Conservation (phyloP, 805 yeast species). For the Metschnikowia orientalis region DNA sequence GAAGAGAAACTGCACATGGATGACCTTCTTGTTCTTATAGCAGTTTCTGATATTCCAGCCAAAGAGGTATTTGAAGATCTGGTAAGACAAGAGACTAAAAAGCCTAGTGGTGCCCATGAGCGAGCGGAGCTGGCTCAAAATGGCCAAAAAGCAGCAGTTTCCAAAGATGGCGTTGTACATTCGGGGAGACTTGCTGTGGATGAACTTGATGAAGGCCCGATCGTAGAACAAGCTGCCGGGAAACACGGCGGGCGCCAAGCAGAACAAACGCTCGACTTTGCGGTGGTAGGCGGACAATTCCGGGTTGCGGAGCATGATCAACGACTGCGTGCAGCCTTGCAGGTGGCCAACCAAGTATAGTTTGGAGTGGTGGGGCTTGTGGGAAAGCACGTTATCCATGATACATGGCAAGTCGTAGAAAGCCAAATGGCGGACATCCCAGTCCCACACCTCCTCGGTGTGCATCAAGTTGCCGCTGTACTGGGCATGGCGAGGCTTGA, state of each 20-base stretch:
- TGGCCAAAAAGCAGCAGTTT: slow-evolving; percentile 68
- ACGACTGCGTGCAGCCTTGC: slow-evolving; percentile 89
- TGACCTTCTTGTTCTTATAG: slow-evolving; percentile 51
- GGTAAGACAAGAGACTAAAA: slow-evolving; percentile 64
- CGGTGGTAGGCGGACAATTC: slow-evolving; percentile 35
- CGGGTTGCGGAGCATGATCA: slow-evolving; percentile 55
- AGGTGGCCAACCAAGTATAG: slow-evolving; percentile 76
- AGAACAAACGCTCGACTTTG: slow-evolving; percentile 63
- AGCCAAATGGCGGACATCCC: slow-evolving; percentile 89
- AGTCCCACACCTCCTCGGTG: slow-evolving; percentile 72
- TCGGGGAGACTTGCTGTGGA: slow-evolving; percentile 47
- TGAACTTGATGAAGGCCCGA: slow-evolving; percentile 56
- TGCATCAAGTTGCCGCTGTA: slow-evolving; percentile 33
- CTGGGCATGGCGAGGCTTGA: slow-evolving; percentile 57
- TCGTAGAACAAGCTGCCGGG: slow-evolving; percentile 74
- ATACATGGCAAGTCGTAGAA: slow-evolving; percentile 71
- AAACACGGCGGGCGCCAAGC: slow-evolving; percentile 87
- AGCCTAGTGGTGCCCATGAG: slow-evolving; percentile 34
- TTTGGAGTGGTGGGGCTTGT: slow-evolving; percentile 38
- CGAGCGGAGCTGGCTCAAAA: slow-evolving; percentile 58
- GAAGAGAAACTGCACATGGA: slow-evolving; percentile 75
- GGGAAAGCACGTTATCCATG: slow-evolving; percentile 53
- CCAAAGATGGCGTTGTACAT: slow-evolving; percentile 62
- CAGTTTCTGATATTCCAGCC: slow-evolving; percentile 83
- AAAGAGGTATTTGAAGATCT: slow-evolving; percentile 82